Evolutionary conservation across 179 eudicot species (phyloP).

Genomic region (Heliamphora pulchella): DNA sequence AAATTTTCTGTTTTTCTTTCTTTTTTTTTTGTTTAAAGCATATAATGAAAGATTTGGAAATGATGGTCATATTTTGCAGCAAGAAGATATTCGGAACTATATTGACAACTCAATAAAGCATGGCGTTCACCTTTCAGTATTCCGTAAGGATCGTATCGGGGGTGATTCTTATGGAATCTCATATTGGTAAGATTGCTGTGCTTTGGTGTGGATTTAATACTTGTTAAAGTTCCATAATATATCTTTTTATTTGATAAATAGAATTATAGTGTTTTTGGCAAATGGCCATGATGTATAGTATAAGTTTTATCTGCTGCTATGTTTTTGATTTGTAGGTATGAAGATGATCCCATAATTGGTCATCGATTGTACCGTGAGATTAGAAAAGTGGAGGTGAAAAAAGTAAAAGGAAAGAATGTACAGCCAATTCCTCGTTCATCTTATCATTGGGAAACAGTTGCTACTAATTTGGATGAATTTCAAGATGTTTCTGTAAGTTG

Average conservation of each 20-base stretch:
- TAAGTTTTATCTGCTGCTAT: not conserved
- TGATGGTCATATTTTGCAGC: conserved; percentile 51
- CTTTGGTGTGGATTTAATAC: conserved; percentile 10
- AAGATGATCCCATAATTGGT: conserved; percentile 86
- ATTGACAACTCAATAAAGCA: conserved; percentile 78
- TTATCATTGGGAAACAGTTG: conserved; percentile 89
- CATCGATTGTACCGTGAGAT: conserved; percentile 90
- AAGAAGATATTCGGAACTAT: conserved; percentile 89
- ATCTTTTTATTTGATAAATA: not conserved
- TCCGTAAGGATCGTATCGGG: conserved; percentile 72
- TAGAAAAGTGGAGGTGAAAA: conserved; percentile 73
- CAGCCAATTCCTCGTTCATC: conserved; percentile 59
- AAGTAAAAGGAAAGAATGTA: conserved; percentile 65
- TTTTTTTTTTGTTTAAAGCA: not conserved
- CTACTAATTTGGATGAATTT: conserved; percentile 93
- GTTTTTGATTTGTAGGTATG: conserved; percentile 58
- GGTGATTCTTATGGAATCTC: conserved; percentile 64
- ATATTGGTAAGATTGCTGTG: conserved; percentile 53
- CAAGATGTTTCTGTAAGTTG: conserved; percentile 80
- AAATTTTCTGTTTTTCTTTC: not conserved
- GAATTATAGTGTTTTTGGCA: not conserved
- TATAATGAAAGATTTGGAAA: not conserved
- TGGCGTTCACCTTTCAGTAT: conserved; percentile 68
- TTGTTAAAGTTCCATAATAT: not conserved
- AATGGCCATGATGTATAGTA: not conserved